phyloP scores from a whole-genome alignment of 371 early-diverging fungal genomes.

The Cokeromyces recurvatus region DNA sequence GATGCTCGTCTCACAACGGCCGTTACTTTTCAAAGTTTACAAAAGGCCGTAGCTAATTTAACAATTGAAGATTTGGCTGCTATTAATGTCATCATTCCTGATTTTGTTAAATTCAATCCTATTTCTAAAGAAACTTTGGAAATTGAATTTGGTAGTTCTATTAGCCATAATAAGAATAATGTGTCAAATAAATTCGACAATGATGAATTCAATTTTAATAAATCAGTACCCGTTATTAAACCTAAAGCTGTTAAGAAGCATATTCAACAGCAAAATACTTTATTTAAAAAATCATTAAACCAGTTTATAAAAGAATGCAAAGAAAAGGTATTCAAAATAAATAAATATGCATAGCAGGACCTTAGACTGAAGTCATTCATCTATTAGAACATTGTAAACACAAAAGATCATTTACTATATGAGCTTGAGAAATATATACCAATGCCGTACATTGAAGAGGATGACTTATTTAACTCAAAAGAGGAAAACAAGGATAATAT shows the following conservation, averaged over 20 bases:
- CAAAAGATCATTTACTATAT: constrained; percentile 7
- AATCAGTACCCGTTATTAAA: too few relatives aligned
- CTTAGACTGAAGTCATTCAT: too few relatives aligned
- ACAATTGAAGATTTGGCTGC: constrained; percentile 27
- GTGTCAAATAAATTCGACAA: too few relatives aligned
- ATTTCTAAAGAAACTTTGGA: constrained; percentile 2
- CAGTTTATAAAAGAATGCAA: constrained; percentile 19
- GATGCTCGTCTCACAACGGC: constrained; percentile 26
- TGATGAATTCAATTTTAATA: too few relatives aligned
- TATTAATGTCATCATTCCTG: constrained; percentile 33
- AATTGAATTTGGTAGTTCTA: constrained; percentile 27
- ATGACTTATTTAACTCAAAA: neutral
- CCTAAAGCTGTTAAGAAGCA: constrained; percentile 24
- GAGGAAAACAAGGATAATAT: neutral
- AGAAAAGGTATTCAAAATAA: constrained; percentile 18
- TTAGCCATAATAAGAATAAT: too few relatives aligned
- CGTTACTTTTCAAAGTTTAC: constrained; percentile 25
- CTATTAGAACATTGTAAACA: too few relatives aligned
- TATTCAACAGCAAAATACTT: constrained; percentile 22
- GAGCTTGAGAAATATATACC: constrained; percentile 14
- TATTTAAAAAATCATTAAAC: constrained; percentile 21
- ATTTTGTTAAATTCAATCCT: constrained; percentile 21
- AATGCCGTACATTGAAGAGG: neutral
- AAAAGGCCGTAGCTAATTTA: constrained; percentile 19
- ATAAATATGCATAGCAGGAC: too few relatives aligned